Conservation (phyloP, 2,329 filamentous ascomycete species). For the Diaporthe eres region DNA sequence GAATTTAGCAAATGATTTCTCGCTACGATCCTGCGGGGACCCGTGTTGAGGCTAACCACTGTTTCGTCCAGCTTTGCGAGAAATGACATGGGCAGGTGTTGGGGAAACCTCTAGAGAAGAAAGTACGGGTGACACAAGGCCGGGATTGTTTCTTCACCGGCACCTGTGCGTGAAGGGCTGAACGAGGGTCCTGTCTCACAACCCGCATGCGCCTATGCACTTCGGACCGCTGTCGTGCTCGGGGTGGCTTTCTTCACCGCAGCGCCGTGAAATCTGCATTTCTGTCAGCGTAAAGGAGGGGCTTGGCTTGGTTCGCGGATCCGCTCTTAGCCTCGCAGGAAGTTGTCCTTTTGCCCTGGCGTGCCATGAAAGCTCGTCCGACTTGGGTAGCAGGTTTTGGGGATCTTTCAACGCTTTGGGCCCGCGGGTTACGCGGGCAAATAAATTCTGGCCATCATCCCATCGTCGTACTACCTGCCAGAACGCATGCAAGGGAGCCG, state of each 20-base stretch:
- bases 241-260: slow-evolving; percentile 4
- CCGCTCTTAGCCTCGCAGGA: neutral
- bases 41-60: neutral
- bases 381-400: neutral
- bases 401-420: neutral
- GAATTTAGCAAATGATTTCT: neutral
- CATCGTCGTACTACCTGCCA: no score
- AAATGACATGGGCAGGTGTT: neutral
- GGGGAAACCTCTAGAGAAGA: neutral
- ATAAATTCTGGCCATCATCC: neutral
- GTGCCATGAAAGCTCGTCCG: neutral
- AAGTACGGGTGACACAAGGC: slow-evolving; percentile 3
- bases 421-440: no score
- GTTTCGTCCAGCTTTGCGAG: slow-evolving; percentile 12
- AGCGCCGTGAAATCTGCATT: neutral
- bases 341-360: no score
- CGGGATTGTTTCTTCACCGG: slow-evolving; percentile 12
- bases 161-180: neutral
- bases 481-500: neutral
- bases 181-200: neutral
- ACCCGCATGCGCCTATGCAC: neutral
- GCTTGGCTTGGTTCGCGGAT: neutral
- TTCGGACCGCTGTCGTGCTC: neutral
- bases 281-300: neutral
- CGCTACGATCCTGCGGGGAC: neutral